Evolutionary conservation across 2,329 filamentous ascomycete species (phyloP).

Genomic region (Fusarium circinatum): DNA sequence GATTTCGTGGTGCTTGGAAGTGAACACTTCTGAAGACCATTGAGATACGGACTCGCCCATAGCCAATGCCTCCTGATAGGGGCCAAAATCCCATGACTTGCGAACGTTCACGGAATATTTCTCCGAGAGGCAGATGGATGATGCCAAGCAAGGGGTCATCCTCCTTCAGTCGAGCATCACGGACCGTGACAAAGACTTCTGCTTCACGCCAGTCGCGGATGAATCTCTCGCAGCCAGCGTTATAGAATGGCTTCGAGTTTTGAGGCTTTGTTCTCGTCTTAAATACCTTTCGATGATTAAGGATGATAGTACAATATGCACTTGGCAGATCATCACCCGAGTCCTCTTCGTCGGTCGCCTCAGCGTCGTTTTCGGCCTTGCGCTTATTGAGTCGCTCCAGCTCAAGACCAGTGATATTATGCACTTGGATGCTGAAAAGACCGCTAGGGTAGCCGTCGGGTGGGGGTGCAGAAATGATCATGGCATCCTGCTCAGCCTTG

Average conservation of each 20-base stretch:
- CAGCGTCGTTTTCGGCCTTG: slow-evolving; percentile 56
- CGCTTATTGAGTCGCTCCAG: slow-evolving; percentile 68
- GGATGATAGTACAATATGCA: slow-evolving; percentile 76
- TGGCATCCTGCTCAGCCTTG: slow-evolving; percentile 67
- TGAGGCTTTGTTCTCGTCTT: slow-evolving; percentile 80
- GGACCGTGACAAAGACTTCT: slow-evolving; percentile 74
- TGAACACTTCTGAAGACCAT: slow-evolving; percentile 78
- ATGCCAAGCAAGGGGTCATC: slow-evolving; percentile 76
- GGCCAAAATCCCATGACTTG: slow-evolving; percentile 75
- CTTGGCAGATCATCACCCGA: slow-evolving; percentile 73
- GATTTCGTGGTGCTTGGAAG: slow-evolving; percentile 65
- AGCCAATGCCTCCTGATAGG: slow-evolving; percentile 77
- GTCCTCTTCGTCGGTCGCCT: slow-evolving; percentile 66
- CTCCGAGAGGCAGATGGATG: slow-evolving; percentile 71
- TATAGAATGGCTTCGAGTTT: slow-evolving; percentile 82
- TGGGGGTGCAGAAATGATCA: slow-evolving; percentile 76
- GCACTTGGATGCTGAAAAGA: slow-evolving; percentile 75
- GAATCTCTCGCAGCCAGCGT: slow-evolving; percentile 78
- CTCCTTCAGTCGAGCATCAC: slow-evolving; percentile 75
- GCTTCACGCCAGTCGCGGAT: slow-evolving; percentile 74
- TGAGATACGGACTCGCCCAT: slow-evolving; percentile 74
- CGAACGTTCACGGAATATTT: slow-evolving; percentile 69
- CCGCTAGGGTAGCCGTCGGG: slow-evolving; percentile 70
- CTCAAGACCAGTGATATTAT: slow-evolving; percentile 77
- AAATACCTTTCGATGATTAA: slow-evolving; percentile 77